Evolutionary conservation across 2,329 filamentous ascomycete species (phyloP), one percentile per base, ranked within the genome.

Genomic region (Trichoderma simmonsii): DNA sequence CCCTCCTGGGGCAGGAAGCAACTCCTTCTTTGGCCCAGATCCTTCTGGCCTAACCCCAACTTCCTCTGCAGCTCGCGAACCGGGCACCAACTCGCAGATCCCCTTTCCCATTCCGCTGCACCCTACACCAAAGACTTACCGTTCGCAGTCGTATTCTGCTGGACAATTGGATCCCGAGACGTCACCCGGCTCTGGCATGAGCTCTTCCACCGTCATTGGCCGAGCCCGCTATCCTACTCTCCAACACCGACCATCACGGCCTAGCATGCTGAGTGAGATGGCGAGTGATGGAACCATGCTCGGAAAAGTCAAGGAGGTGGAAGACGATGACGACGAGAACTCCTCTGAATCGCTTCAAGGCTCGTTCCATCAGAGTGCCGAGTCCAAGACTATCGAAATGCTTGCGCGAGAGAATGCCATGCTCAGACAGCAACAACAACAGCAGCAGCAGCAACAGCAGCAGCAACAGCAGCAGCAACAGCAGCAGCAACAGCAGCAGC

Each of bases 71-170:
- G 85, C 84, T 61, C 85, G 85, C 78, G 88, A 87, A 76, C 86
- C 80, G 76, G 86, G 81, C 39, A 84, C 84, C 56, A 91, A 88
- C 73, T 81, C 86, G 75, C 90, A 95, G 74, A 92, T 97, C 69
- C 93, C 94, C 1, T 97, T 97, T 77, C 88, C 93, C 7, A 97
- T 97, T 75, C 94, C 94, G 4, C 86, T 97, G 24, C 93, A 97
- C 74, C 94, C 95, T 1, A 96, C 93, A 0, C 93, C 93, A 2
- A 98, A 98, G 81, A 94, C 93, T 1, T 96, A 97, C 77, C 91
- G 96, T 57, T 99, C 96, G 6, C 94, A 98, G 81, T 98, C 96
- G 5, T 98, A 98, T 81, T 98, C 95, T 0, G 95, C 97, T 62
- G 95, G 95, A 5, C 95, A 98, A 79, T 85, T 94, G 73, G 94